A percentile compares a stretch with the other conserved stretches of the same genome.
Conservation (phyloP, 2,329 filamentous ascomycete genomes). For the Aureobasidium sp. region DNA sequence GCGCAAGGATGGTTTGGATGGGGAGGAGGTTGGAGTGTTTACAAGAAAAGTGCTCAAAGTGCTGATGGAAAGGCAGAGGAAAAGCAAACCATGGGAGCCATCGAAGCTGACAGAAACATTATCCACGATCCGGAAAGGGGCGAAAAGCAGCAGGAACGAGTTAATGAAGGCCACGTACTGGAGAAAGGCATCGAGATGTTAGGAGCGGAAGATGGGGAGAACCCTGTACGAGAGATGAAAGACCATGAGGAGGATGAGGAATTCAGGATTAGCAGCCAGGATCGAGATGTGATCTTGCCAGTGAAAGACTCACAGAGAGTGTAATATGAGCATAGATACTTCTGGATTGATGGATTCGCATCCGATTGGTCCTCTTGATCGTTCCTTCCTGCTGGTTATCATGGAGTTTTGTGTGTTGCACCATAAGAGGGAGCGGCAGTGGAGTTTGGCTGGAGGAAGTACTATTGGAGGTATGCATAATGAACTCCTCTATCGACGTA, state of each 20-base stretch:
- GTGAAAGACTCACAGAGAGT: not conserved
- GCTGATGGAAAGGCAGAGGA: conserved; percentile 30
- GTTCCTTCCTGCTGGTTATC: not conserved
- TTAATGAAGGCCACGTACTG: conserved; percentile 18
- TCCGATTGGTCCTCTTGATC: not conserved
- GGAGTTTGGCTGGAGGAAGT: no score
- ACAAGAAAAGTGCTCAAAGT: conserved; percentile 31
- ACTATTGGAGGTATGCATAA: no score
- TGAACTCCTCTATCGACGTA: conserved; percentile 18
- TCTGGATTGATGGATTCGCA: not conserved
- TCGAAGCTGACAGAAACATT: not conserved
- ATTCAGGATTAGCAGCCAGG: not conserved
- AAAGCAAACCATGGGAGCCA: not conserved
- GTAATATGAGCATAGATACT: not conserved
- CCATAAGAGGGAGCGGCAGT: no score
- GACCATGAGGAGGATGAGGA: not conserved
- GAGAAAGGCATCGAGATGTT: conserved; percentile 22
- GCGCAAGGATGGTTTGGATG: conserved; percentile 53
- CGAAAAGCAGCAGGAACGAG: conserved; percentile 14
- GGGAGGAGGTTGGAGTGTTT: conserved; percentile 47
- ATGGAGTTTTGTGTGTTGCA: no score
- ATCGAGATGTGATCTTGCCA: not conserved
- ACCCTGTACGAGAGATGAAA: conserved; percentile 4
- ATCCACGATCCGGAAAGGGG: not conserved
- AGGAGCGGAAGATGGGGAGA: conserved; percentile 19